phyloP scores from a whole-genome alignment of 2,329 filamentous ascomycete genomes.

The Claviceps sp. region DNA sequence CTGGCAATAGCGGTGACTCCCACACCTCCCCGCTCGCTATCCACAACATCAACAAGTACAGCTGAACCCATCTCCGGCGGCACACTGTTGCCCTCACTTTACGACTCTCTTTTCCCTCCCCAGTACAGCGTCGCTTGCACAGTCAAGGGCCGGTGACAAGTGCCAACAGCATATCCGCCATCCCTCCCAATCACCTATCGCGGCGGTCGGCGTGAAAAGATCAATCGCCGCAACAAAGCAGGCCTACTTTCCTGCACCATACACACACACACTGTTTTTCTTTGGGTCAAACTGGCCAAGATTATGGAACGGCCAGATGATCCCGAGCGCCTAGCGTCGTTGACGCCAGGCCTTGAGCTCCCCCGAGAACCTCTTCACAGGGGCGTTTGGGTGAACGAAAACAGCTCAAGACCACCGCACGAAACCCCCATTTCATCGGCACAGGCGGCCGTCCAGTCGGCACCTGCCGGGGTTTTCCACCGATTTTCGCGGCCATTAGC shows the following conservation, averaged over 20 bases:
- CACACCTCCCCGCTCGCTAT: too few species aligned
- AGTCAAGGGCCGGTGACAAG: too few species aligned
- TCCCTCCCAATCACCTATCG: too few species aligned
- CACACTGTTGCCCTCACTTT: too few species aligned
- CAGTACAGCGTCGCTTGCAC: too few species aligned
- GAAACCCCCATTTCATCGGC: conserved; percentile 31
- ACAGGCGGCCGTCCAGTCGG: conserved; percentile 19
- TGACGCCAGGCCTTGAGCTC: conserved; percentile 28
- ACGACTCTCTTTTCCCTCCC: too few species aligned
- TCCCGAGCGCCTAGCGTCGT: conserved; percentile 20
- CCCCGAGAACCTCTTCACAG: conserved; percentile 15
- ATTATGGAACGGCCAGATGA: conserved; percentile 13
- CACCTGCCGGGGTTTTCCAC: conserved; percentile 19
- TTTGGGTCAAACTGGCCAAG: conserved; percentile 5
- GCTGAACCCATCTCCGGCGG: too few species aligned
- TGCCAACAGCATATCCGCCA: too few species aligned
- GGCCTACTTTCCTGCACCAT: conserved; percentile 3
- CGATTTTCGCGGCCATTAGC: conserved; percentile 17
- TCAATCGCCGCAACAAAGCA: neutral
- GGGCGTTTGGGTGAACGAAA: conserved; percentile 11
- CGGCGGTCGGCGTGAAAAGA: too few species aligned
- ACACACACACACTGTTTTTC: conserved; percentile 2
- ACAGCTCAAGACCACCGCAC: conserved; percentile 32
- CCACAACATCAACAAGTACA: too few species aligned
- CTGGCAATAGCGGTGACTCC: too few species aligned